Evolutionary conservation across 2,329 filamentous ascomycete genomes (phyloP).

Genomic region (Penicillium sp.): DNA sequence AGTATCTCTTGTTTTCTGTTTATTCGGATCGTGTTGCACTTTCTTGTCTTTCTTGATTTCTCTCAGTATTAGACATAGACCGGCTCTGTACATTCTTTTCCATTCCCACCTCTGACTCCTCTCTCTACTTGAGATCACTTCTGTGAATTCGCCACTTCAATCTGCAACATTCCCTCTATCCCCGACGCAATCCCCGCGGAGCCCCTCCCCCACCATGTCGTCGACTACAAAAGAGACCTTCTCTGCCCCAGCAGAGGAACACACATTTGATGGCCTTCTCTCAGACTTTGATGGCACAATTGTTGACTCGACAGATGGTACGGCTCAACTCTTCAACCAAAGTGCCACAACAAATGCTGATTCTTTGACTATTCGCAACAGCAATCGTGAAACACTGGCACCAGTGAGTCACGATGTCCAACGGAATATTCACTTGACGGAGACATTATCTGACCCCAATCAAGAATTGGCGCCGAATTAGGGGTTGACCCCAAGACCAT

Average conservation of each 20-base stretch:
- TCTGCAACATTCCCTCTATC: not conserved
- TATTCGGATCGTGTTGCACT: not conserved
- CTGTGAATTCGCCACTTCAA: not conserved
- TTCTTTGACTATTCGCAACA: slow-evolving; percentile 44
- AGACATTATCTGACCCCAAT: not conserved
- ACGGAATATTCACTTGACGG: not conserved
- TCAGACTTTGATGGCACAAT: slow-evolving; percentile 47
- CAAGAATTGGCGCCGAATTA: slow-evolving; percentile 63
- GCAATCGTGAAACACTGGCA: slow-evolving; percentile 63
- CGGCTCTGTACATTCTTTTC: not conserved
- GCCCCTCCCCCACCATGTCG: slow-evolving; percentile 26
- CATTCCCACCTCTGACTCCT: not conserved
- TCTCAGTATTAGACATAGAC: slow-evolving; percentile 6
- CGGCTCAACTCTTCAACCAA: slow-evolving; percentile 1
- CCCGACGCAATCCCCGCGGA: slow-evolving; percentile 7
- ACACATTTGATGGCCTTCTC: slow-evolving; percentile 40
- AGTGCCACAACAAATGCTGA: slow-evolving; percentile 27
- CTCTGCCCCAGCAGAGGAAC: slow-evolving; percentile 35
- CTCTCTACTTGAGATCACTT: not conserved
- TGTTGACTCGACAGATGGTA: slow-evolving; percentile 43
- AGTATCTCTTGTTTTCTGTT: not conserved
- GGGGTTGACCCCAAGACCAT: slow-evolving; percentile 80
- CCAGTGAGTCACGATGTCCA: slow-evolving; percentile 38
- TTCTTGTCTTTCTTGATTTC: not conserved
- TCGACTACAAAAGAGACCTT: slow-evolving; percentile 30